Evolutionary conservation across 352 stramenopile species (phyloP).

Genomic region (Pythium aristosporum): DNA sequence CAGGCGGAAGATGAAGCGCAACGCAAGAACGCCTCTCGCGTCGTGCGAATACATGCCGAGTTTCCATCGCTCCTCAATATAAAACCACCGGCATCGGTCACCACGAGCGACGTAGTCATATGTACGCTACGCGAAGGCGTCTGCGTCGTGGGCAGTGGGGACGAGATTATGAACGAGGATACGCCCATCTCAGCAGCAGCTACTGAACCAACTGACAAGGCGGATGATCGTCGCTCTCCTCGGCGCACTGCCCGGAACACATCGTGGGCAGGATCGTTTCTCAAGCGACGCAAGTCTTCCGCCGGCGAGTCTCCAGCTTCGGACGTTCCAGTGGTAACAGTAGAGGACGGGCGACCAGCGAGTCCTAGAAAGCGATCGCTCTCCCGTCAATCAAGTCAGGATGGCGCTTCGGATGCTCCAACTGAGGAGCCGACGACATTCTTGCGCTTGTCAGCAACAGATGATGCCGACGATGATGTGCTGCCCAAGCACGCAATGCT

Average conservation of each 20-base stretch:
- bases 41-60: slow-evolving; percentile 21
- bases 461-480: not conserved
- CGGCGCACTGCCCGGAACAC: not conserved
- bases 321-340: not conserved
- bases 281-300: slow-evolving; percentile 28
- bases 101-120: slow-evolving; percentile 12
- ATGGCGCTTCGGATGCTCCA: not conserved
- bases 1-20: slow-evolving; percentile 20
- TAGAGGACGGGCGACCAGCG: not conserved
- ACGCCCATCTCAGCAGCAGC: not conserved
- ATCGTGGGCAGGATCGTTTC: slow-evolving; percentile 25
- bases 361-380: slow-evolving; percentile 8
- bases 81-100: not conserved
- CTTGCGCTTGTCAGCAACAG: slow-evolving; percentile 1
- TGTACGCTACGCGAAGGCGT: slow-evolving; percentile 23
- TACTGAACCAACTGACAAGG: not conserved
- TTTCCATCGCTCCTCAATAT: slow-evolving; percentile 20
- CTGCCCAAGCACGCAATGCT: slow-evolving; percentile 13
- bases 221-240: slow-evolving; percentile 8
- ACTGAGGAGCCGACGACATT: slow-evolving; percentile 16
- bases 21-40: slow-evolving; percentile 10
- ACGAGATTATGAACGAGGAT: not conserved
- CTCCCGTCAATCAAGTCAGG: not conserved
- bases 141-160: slow-evolving; percentile 21
- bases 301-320: not conserved